These are phyloP conservation scores for Colletotrichum cordylinicola DNA, from an alignment of 2,329 filamentous ascomycete genomes.

Conservation along the genomic window DNA sequence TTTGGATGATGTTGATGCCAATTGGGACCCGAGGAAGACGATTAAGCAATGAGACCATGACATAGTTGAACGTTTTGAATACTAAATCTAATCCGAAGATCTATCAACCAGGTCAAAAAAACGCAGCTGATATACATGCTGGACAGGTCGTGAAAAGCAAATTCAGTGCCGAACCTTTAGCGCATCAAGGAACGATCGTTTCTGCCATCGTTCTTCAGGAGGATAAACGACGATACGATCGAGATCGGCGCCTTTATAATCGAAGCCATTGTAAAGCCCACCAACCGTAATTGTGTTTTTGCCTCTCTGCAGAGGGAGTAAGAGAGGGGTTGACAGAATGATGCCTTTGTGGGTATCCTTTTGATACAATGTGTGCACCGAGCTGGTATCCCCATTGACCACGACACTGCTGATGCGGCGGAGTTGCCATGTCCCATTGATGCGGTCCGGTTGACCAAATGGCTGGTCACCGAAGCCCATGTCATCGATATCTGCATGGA, in stretches of 20 bases:
- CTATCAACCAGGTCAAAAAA: neutral
- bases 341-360: slow-evolving; percentile 62
- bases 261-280: slow-evolving; percentile 59
- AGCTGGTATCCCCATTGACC: slow-evolving; percentile 51
- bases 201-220: slow-evolving; percentile 39
- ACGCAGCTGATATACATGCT: neutral
- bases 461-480: slow-evolving; percentile 64
- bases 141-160: neutral
- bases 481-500: slow-evolving; percentile 52
- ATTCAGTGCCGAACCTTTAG: neutral
- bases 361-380: slow-evolving; percentile 55
- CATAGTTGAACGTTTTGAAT: neutral
- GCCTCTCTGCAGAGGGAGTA: slow-evolving; percentile 57
- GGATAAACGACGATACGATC: slow-evolving; percentile 67
- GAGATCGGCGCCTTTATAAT: slow-evolving; percentile 62
- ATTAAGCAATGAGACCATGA: neutral
- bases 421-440: slow-evolving; percentile 64
- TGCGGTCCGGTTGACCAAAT: slow-evolving; percentile 62
- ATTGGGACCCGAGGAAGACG: slow-evolving; percentile 43
- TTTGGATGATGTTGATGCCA: slow-evolving; percentile 38
- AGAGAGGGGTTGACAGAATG: slow-evolving; percentile 60
- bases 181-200: neutral
- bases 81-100: neutral
- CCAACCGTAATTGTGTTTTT: slow-evolving; percentile 62
- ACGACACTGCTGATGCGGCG: slow-evolving; percentile 65